Evolutionary conservation across 1,284 basidiomycete genomes (phyloP), one percentile per base, ranked within the genome.

Genomic region (Ustilago vetiveriae): DNA sequence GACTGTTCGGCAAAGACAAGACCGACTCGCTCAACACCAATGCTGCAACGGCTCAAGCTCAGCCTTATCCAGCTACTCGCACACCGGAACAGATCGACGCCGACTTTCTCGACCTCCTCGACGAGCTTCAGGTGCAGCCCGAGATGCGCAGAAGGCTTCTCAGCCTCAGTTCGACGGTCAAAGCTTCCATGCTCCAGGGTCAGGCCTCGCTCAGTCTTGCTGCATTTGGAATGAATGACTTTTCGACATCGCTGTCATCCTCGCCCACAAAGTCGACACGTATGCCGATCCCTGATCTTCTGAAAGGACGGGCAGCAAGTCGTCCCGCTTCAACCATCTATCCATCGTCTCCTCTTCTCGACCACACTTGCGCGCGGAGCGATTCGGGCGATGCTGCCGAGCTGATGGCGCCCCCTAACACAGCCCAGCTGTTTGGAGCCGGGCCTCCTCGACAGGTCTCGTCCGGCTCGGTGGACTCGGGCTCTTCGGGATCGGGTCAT

Each of bases 101-200:
- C 41, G 71, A 74, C 37, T 78, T 76, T 41, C 52, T 71, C 21
- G 45, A 63, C 13, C 48, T 78, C 24, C 58, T 78, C 35, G 66
- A 64, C 30, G 62, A 74, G 48, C 60, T 75, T n/a, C 72, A 94
- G 83, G 92, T 93, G 32, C 91, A 92, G 4, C 83, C 86, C 0
- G 88, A 87, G 10, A 84, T 92, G 16, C 86, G 91, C 11, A 88
- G 88, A 2, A 92, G 92, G 82, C 86, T 94, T 6, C 84, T 85
- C 35, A 87, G 87, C 21, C 90, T 94, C 86, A 90, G 91, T 62
- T 83, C 88, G 0, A 87, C 88, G 2, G 91, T 94, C 35, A 93
- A 93, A 76, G 90, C 90, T 3, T 90, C 90, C n/a, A 92, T 94
- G 90, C 84, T 94, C 52, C 91, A 90, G 75, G 92, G 91, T 0